A percentile compares a stretch with the other conserved stretches of the same genome.
Evolutionary conservation across 2,329 filamentous ascomycete genomes (phyloP).

Genomic region (Penicillium brasilianum): DNA sequence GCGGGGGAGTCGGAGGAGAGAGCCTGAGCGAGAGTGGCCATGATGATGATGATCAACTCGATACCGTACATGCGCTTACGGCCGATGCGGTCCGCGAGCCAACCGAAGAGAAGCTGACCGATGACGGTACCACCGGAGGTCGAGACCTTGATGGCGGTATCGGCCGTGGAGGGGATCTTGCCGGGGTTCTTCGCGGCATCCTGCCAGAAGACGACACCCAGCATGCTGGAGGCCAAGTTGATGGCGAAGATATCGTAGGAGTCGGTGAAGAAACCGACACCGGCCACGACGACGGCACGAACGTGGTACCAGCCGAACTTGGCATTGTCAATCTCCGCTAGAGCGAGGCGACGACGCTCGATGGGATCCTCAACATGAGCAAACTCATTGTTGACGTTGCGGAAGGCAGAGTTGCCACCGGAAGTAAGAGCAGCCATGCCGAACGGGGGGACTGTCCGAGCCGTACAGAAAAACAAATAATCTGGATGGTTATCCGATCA

Average conservation of each 20-base stretch:
- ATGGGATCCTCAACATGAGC: constrained; percentile 64
- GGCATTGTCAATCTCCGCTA: constrained; percentile 81
- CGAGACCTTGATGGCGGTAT: constrained; percentile 84
- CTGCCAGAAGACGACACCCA: constrained; percentile 78
- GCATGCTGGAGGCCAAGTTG: constrained; percentile 73
- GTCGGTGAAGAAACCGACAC: constrained; percentile 88
- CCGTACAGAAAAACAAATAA: neutral
- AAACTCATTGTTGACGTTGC: constrained; percentile 8
- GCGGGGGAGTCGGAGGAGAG: constrained; percentile 67
- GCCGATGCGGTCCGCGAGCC: constrained; percentile 77
- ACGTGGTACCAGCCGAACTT: constrained; percentile 86
- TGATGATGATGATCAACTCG: constrained; percentile 80
- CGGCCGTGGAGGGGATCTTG: constrained; percentile 68
- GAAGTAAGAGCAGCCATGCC: neutral
- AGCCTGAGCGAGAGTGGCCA: constrained; percentile 74
- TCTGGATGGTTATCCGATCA: neutral
- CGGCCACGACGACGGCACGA: constrained; percentile 75
- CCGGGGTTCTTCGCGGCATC: constrained; percentile 52
- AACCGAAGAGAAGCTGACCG: constrained; percentile 80
- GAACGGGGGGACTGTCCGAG: neutral
- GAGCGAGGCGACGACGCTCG: constrained; percentile 77
- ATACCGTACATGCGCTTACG: constrained; percentile 86
- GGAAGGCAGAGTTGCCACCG: constrained; percentile 6
- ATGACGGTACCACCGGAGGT: constrained; percentile 84
- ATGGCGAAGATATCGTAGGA: constrained; percentile 84